Evolutionary conservation across 352 stramenopile species (phyloP), one percentile per base, ranked within the genome.

Genomic region (Globisporangium spiculum): DNA sequence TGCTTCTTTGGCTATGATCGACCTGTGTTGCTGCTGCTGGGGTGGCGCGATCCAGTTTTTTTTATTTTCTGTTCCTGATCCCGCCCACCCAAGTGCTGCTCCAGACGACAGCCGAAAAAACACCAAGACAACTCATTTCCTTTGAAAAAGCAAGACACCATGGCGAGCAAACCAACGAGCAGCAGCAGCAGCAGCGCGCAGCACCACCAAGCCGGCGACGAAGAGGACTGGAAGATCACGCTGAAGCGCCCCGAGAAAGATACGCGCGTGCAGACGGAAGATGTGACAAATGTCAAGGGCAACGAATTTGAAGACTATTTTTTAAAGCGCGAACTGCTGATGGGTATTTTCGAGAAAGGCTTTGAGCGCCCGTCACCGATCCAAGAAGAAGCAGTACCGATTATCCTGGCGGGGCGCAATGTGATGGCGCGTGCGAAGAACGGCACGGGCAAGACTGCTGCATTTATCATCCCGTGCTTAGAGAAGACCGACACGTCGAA

Each of bases 291-390:
- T 75, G 98, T 98, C 58, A 99, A 99, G 75, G 97, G 98, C 74
- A 98, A 99, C 73, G 97, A 99, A 59, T 99, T 99, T 83, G 97
- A 99, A 89, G 97, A 99, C 78, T 99, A 99, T 78, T 99, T 99
- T 73, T 87, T 99, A 63, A 99, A 99, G 83, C 88, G 96, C 60
- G 97, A 99, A 71, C 85, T 99, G 60, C 81, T 99, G 27, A 99
- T 99, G 97, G 98, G 97, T 62, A 99, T 99, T 78, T 99, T 99
- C 70, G 97, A 99, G 74, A 99, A 99, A 75, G 98, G 98, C 26
- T 99, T 99, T 77, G 98, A 99, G 75, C 97, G 97, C 44, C 98
- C 98, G 38, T 99, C 94, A 36, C 97, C 98, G 16, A 99, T 99
- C 71, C 98, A 99, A 74, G 97, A 99, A 80, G 96, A 99, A 75